These are phyloP conservation scores for Hymenochaete sp. DNA, from an alignment of 1,284 basidiomycete genomes.

Conservation along the genomic window DNA sequence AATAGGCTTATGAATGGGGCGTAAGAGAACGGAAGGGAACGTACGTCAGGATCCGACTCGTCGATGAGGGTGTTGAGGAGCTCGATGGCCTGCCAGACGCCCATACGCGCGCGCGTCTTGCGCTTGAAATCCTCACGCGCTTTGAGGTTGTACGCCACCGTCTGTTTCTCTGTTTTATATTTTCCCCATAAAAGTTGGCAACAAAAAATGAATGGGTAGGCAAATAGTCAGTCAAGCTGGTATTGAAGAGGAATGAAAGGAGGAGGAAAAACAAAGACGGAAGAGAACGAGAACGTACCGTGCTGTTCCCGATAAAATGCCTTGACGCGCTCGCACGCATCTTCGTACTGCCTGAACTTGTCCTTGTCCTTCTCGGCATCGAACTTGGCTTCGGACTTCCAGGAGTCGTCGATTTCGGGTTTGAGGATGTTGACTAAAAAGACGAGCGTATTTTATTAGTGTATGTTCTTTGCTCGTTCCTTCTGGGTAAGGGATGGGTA, in stretches of 20 bases:
- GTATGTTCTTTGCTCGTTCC: too few species aligned
- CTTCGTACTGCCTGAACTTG: constrained; percentile 62
- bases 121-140: constrained; percentile 68
- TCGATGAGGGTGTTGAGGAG: constrained; percentile 83
- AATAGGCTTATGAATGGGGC: not conserved
- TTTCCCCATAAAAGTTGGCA: constrained; percentile 4
- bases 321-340: constrained; percentile 83
- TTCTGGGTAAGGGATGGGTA: too few species aligned
- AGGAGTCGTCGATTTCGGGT: constrained; percentile 34
- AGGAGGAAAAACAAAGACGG: not conserved
- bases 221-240: too few species aligned
- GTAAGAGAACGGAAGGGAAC: constrained; percentile 22
- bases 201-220: not conserved
- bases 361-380: constrained; percentile 73
- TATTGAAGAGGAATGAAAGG: not conserved
- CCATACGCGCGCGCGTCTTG: constrained; percentile 56
- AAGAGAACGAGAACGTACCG: constrained; percentile 32
- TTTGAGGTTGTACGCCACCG: constrained; percentile 73
- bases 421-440: constrained; percentile 60
- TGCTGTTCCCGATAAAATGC: constrained; percentile 85
- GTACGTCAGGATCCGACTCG: constrained; percentile 79
- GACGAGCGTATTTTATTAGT: not conserved
- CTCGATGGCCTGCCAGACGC: constrained; percentile 87
- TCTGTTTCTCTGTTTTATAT: constrained; percentile 65
- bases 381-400: constrained; percentile 57